Evolutionary conservation across 768 basidiomycete genomes (phyloP).

Genomic region (Calocera cornea): DNA sequence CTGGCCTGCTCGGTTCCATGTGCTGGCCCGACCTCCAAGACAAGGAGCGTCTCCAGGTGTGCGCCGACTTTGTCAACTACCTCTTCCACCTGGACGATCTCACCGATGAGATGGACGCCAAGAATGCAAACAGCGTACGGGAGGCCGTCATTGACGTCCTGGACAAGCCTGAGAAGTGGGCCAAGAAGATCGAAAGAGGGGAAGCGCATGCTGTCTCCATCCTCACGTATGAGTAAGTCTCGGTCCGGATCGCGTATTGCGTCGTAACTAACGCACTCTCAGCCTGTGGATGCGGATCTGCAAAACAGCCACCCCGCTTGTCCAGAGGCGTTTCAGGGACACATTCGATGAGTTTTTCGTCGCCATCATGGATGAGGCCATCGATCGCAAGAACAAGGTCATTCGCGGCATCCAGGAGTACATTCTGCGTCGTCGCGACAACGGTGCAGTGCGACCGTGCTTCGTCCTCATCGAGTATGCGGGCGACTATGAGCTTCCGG

Average conservation of each 20-base stretch:
- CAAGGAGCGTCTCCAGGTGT: constrained; percentile 47
- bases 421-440: background rate
- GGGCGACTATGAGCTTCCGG: constrained; percentile 62
- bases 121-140: background rate
- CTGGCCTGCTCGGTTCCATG: constrained; percentile 49
- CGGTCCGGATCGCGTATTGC: constrained; percentile 55
- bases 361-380: constrained; percentile 50
- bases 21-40: constrained; percentile 44
- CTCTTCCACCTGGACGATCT: constrained; percentile 70
- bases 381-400: background rate
- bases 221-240: constrained; percentile 29
- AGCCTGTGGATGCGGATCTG: constrained; percentile 63
- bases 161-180: constrained; percentile 24
- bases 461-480: constrained; percentile 76
- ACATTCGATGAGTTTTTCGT: constrained; percentile 71
- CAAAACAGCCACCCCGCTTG: constrained; percentile 44
- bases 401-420: background rate
- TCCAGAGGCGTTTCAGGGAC: constrained; percentile 62
- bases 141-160: constrained; percentile 41
- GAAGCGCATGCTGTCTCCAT: constrained; percentile 54
- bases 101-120: constrained; percentile 40
- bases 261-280: constrained; percentile 22
- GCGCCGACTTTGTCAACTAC: constrained; percentile 65
- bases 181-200: constrained; percentile 55
- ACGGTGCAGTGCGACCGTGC: constrained; percentile 31